A percentile compares a stretch with the other conserved stretches of the same genome.
Conservation (phyloP, 805 yeast species). For the Suhomyces kilbournensis region DNA sequence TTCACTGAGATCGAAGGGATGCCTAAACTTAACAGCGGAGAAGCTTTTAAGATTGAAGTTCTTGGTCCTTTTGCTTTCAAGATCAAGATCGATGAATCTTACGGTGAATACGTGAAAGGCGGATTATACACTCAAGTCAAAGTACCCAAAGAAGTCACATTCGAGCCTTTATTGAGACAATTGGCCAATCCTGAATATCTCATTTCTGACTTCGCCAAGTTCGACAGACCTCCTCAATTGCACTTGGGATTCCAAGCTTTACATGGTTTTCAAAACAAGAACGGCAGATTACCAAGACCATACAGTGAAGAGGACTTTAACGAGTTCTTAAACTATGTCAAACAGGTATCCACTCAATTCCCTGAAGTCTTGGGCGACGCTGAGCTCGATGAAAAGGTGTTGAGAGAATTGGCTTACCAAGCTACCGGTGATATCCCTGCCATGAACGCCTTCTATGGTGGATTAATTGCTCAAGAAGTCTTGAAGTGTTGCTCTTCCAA, state of each 20-base stretch:
- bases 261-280: slow-evolving; percentile 62
- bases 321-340: slow-evolving; percentile 58
- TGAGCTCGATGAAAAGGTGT: slow-evolving; percentile 58
- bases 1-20: slow-evolving; percentile 85
- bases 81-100: slow-evolving; percentile 52
- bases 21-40: slow-evolving; percentile 68
- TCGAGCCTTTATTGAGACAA: slow-evolving; percentile 63
- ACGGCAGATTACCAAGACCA: slow-evolving; percentile 75
- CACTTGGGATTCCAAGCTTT: slow-evolving; percentile 93
- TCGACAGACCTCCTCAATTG: slow-evolving; percentile 85
- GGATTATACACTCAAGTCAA: slow-evolving; percentile 93
- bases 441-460: slow-evolving; percentile 86
- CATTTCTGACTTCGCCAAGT: slow-evolving; percentile 87
- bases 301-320: slow-evolving; percentile 70
- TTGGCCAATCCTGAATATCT: slow-evolving; percentile 74
- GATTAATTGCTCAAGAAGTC: slow-evolving; percentile 94
- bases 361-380: slow-evolving; percentile 57
- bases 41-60: slow-evolving; percentile 72
- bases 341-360: slow-evolving; percentile 54
- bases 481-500: slow-evolving; percentile 94
- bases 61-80: slow-evolving; percentile 94
- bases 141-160: slow-evolving; percentile 64
- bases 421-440: slow-evolving; percentile 93
- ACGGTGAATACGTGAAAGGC: slow-evolving; percentile 71
- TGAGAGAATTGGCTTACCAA: slow-evolving; percentile 75